Conservation (phyloP, 768 basidiomycete species). For the Pleurotus eryngii region DNA sequence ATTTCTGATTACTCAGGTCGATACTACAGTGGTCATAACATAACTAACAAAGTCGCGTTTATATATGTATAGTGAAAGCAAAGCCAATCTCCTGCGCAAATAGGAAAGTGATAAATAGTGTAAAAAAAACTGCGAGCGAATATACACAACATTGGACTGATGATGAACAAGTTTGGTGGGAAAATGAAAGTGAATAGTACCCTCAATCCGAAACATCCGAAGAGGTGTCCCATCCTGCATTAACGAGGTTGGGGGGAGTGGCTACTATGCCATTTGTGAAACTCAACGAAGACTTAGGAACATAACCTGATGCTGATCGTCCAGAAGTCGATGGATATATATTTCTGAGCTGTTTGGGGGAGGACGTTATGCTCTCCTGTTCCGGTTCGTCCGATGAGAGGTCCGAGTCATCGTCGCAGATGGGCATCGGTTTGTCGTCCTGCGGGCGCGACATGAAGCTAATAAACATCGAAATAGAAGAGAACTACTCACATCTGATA, state of each 20-base stretch:
- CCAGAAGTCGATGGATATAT: constrained; percentile 21
- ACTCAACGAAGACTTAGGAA: constrained; percentile 31
- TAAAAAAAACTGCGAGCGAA: neutral
- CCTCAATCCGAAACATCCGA: constrained; percentile 8
- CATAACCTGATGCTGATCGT: constrained; percentile 3
- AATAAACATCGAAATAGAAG: neutral
- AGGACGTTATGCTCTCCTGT: neutral
- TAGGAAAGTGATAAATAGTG: constrained; percentile 6
- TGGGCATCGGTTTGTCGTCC: constrained; percentile 2
- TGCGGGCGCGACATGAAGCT: neutral
- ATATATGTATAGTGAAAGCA: neutral
- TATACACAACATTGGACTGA: neutral
- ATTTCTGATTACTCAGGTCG: neutral
- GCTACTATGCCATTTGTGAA: constrained; percentile 34
- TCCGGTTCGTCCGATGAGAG: constrained; percentile 8
- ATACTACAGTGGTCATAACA: constrained; percentile 6
- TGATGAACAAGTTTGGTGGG: neutral
- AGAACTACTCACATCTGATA: neutral
- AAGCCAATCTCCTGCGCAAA: constrained; percentile 3
- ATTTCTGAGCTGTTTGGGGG: constrained; percentile 20
- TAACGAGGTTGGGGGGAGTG: constrained; percentile 47
- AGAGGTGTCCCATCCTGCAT: constrained; percentile 32
- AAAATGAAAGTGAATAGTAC: neutral
- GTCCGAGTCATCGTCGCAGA: constrained; percentile 16
- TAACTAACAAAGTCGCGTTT: neutral